Conservation (phyloP, 371 early-diverging fungal genomes). For the Rhizopus delemar region DNA sequence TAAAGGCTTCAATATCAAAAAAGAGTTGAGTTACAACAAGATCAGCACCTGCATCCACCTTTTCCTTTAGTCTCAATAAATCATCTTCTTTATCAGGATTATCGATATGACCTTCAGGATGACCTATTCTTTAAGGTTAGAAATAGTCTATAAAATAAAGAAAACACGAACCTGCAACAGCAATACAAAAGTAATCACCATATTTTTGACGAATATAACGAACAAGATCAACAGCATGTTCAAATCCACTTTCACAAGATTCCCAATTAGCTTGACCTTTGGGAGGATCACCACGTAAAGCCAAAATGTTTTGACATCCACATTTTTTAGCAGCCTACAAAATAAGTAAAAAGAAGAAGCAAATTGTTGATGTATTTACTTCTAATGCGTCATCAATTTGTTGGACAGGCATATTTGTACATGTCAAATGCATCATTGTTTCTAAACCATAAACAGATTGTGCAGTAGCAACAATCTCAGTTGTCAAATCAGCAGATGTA, state of each 20-base stretch:
- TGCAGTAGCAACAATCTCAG: conserved; percentile 85
- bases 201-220: conserved; percentile 85
- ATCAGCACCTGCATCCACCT: conserved; percentile 92
- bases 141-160: no score
- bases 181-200: conserved; percentile 93
- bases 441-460: conserved; percentile 93
- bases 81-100: conserved; percentile 77
- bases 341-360: neutral
- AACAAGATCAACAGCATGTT: conserved; percentile 85
- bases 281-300: conserved; percentile 94
- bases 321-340: conserved; percentile 82
- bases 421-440: conserved; percentile 96
- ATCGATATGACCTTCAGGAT: conserved; percentile 91
- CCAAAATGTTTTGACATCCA: conserved; percentile 95
- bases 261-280: conserved; percentile 81
- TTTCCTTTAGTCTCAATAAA: conserved; percentile 76
- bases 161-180: conserved; percentile 75
- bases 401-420: conserved; percentile 91
- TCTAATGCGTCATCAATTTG: conserved; percentile 85
- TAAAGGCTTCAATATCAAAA: conserved; percentile 84
- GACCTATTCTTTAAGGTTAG: conserved; percentile 33
- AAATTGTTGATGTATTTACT: conserved; percentile 34
- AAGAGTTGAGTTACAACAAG: conserved; percentile 92
- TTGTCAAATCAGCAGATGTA: conserved; percentile 84
- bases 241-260: conserved; percentile 81